Base-by-base conservation (phyloP, 2,329 filamentous ascomycete species). In the Graphilbum fragrans region DNA sequence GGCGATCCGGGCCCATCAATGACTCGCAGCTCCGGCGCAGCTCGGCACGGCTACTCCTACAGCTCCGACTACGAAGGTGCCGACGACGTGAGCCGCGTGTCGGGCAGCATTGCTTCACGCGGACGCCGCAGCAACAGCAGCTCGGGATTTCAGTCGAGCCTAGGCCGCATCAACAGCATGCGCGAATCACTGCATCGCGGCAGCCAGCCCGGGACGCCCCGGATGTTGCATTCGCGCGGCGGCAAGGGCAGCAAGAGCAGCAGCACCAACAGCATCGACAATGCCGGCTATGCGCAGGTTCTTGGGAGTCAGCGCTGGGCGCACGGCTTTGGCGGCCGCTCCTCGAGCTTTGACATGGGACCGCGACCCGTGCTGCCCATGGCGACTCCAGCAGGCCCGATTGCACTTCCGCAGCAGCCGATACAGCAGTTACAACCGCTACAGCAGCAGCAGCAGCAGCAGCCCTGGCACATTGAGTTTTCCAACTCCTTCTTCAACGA, bases 71-170 rank as follows among this genome's bases (percentile, higher is more conserved):
- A 71, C 46, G 74, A 80, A 21, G 60, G 58, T n/a, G 62, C 60
- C 45, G 72, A 78, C 55, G 70, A 74, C 48, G 60, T 66, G 17
- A 72, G 67, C 53, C 63, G 67, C 41, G 59, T 70, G 44, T 75
- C 72, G n/a, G 65, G 64, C 47, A 64, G 65, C 47, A 53, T 59
- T 27, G 69, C 72, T 22, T 70, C 73, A 18, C 69, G 74, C 38
- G 74, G 76, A 14, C 75, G 80, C 45, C 75, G 84, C 44, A 92
- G 85, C 62, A 86, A 87, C 56, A 90, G 83, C 65, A 83, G 80
- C 57, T 85, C 82, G 29, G 84, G 80, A 55, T 80, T 81, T 52
- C 74, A 74, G 50, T 63, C 71, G 10, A 67, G 66, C 35, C 61
- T 80, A 39, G 68, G 69, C 35, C 72, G 75, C 47, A 72, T 82